These are phyloP conservation scores for Aspergillus sp. DNA, from an alignment of 2,329 filamentous ascomycete genomes.

Conservation along the genomic window DNA sequence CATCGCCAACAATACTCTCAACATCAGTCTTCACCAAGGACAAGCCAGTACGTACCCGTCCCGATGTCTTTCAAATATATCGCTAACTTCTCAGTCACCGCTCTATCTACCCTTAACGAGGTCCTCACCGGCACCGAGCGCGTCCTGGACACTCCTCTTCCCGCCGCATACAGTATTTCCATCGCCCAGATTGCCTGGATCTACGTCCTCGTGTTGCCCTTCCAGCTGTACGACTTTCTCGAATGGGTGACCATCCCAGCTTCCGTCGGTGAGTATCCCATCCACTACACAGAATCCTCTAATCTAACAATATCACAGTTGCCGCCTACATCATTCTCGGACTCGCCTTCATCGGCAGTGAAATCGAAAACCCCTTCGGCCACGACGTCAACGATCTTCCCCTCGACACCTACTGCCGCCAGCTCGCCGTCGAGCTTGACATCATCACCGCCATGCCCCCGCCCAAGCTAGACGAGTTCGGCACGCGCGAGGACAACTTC, in stretches of 20 bases:
- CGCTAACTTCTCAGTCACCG: conserved; percentile 50
- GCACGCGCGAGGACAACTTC: conserved; percentile 36
- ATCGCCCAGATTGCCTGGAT: conserved; percentile 86
- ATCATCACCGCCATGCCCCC: conserved; percentile 64
- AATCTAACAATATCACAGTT: conserved; percentile 28
- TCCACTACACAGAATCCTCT: neutral
- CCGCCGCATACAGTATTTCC: conserved; percentile 79
- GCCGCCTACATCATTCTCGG: conserved; percentile 82
- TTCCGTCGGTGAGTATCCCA: conserved; percentile 53
- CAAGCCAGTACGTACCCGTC: conserved; percentile 35
- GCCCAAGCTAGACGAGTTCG: conserved; percentile 55
- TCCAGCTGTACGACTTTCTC: conserved; percentile 69
- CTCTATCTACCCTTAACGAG: conserved; percentile 68
- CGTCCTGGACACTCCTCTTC: conserved; percentile 78
- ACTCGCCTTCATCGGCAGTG: conserved; percentile 71
- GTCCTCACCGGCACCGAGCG: conserved; percentile 72
- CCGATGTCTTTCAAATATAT: neutral
- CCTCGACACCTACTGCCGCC: conserved; percentile 73
- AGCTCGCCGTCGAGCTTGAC: conserved; percentile 73
- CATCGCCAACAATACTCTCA: conserved; percentile 47
- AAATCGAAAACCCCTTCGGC: conserved; percentile 85
- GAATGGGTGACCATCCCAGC: conserved; percentile 77
- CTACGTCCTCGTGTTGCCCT: conserved; percentile 77
- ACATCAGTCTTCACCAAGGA: conserved; percentile 38
- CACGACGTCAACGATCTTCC: conserved; percentile 80